Evolutionary conservation across 2,329 filamentous ascomycete genomes (phyloP), one percentile per base, ranked within the genome.

Genomic region (Magnaporthales sp.): DNA sequence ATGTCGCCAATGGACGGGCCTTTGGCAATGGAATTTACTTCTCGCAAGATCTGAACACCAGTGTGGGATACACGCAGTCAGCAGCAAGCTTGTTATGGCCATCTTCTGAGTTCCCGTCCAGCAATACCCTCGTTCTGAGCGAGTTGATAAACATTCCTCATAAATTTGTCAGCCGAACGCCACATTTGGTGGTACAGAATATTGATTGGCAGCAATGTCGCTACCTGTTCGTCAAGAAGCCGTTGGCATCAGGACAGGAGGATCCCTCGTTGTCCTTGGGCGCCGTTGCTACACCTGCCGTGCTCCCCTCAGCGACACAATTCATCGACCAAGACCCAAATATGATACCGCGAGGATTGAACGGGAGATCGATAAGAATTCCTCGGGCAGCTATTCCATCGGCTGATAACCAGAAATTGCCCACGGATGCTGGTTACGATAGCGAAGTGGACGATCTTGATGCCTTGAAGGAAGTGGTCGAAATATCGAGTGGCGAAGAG

Each of bases 181-280:
- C 89, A 0, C 86, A 88, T 77, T 87, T 91, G 62, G 93, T 97
- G 9, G 87, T 97, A 1, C 75, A 84, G 29, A 81, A 92, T 61
- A 78, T 90, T 10, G 89, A 96, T 72, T 97, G 93, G 93, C 93
- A 96, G 68, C 92, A 96, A 73, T 93, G 92, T 29, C 86, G 93
- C 60, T 97, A 96, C 75, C 81, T 97, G 1, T 91, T 97, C 70
- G 86, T 81, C 67, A 74, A 70, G 67, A 78, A 24, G 54, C 11
- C n/a, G 5, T 8, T 26, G 24, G 19, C 26, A 1, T 7, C n/a
- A 13, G 51, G 2, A 19, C 10, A 27, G 19, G 54, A 5, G n/a
- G n/a, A n/a, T n/a, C 11, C 22, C 54, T 58, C 11, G 32, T 7
- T 13, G 13, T 38, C 54, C 7, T 13, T 26, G 54, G n/a, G 51